Conservation (phyloP, 2,329 filamentous ascomycete genomes). For the Lanzia echinophila region DNA sequence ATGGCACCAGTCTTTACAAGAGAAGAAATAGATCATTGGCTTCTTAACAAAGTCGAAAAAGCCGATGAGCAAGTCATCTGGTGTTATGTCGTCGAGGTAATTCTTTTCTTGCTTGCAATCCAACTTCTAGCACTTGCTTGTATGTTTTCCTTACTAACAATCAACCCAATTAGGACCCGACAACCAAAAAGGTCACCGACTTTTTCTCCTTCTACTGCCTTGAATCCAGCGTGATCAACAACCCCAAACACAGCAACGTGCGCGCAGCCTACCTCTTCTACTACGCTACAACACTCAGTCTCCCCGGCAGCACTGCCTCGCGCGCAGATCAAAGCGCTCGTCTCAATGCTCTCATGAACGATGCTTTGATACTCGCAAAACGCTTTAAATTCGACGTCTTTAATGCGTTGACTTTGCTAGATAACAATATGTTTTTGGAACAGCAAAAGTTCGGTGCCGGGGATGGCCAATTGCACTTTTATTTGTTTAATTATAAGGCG, state of each 20-base stretch:
- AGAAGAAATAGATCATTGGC: constrained; percentile 83
- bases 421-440: constrained; percentile 89
- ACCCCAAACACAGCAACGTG: constrained; percentile 69
- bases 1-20: constrained; percentile 75
- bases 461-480: constrained; percentile 93
- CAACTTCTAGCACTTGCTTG: background rate
- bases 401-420: constrained; percentile 88
- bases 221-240: constrained; percentile 84
- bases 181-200: constrained; percentile 79
- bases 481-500: constrained; percentile 94
- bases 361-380: constrained; percentile 85
- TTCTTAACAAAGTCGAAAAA: constrained; percentile 62
- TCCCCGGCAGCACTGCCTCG: constrained; percentile 46
- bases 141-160: background rate
- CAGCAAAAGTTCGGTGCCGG: constrained; percentile 92
- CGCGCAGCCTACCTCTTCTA: constrained; percentile 95
- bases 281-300: constrained; percentile 79
- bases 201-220: constrained; percentile 97
- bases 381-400: constrained; percentile 85
- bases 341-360: constrained; percentile 72
- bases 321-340: constrained; percentile 63
- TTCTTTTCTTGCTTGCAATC: constrained; percentile 11
- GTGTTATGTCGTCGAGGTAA: constrained; percentile 82
- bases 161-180: constrained; percentile 39
- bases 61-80: constrained; percentile 79